Evolutionary conservation across 768 basidiomycete species (phyloP), one percentile per base, ranked within the genome.

Genomic region (Exsudoporus frostii): DNA sequence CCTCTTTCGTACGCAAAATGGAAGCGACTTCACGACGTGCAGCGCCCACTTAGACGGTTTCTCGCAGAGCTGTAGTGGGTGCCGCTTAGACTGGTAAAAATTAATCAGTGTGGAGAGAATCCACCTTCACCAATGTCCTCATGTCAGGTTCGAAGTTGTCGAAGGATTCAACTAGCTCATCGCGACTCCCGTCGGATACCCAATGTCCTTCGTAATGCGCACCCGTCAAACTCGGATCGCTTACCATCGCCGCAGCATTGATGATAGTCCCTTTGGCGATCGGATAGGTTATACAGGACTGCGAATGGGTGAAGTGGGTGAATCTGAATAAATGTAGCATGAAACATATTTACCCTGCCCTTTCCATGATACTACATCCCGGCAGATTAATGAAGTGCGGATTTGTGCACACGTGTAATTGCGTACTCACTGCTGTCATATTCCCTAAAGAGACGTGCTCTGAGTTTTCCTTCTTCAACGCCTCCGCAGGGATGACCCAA

Each of bases 31-130:
- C 29, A 83, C 60, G 25, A 68, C 65, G 40, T 78, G 74, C 30
- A 82, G 57, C 1, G 74, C 73, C 78, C 80, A 82, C 59, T 64
- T 74, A 24, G 68, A 73, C 1, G 74, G 66, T 7, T 62, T 58
- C 7, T 71, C 65, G 25, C 73, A 67, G 41, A 67, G 70, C 76
- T 78, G 7, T 19, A n/a, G 29, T 7, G 6, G 7, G 17, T 11
- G 3, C 0, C 5, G 5, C 4, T 33, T 14, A 37, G 17, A 14
- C 8, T 3, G 9, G 6, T 20, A 29, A 3, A 0, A 5, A 4
- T 50, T 20, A 17, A 14, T 1, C 20, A 2, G 8, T 22, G 3
- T 8, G 1, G 7, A 24, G 19, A 24, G 9, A 13, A 17, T 38
- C 34, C 37, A 75, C 74, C 50, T 67, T 52, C 3, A 74, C 29